Evolutionary conservation across 2,329 filamentous ascomycete genomes (phyloP).

Genomic region (Didymella arachidicola): DNA sequence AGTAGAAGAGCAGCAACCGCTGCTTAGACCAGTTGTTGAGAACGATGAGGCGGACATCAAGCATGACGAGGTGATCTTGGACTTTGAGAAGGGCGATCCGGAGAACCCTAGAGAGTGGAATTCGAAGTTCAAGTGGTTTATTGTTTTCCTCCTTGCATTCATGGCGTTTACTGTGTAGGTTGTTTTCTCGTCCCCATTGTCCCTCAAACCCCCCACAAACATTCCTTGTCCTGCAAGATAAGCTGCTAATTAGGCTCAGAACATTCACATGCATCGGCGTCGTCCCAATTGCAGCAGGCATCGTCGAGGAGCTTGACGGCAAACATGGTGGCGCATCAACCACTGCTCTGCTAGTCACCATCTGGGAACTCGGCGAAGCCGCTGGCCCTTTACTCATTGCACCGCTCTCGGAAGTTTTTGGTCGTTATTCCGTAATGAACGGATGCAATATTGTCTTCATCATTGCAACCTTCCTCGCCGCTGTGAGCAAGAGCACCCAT

Average conservation of each 20-base stretch:
- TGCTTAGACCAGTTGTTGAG: slow-evolving; percentile 35
- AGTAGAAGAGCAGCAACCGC: slow-evolving; percentile 41
- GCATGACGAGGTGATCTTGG: slow-evolving; percentile 33
- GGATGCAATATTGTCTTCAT: slow-evolving; percentile 57
- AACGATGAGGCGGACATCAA: slow-evolving; percentile 27
- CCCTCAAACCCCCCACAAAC: not conserved
- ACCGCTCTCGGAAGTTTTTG: slow-evolving; percentile 45
- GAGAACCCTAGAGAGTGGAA: slow-evolving; percentile 47
- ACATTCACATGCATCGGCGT: slow-evolving; percentile 52
- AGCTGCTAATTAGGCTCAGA: slow-evolving; percentile 30
- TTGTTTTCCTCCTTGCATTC: slow-evolving; percentile 44
- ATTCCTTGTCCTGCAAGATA: not conserved
- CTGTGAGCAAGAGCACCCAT: slow-evolving; percentile 47
- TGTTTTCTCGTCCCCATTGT: too few relatives aligned
- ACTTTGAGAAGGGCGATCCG: slow-evolving; percentile 42
- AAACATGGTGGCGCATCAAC: slow-evolving; percentile 33
- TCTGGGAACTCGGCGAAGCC: slow-evolving; percentile 49
- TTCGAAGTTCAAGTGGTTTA: slow-evolving; percentile 40
- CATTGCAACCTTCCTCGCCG: slow-evolving; percentile 51
- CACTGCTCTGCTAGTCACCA: slow-evolving; percentile 45
- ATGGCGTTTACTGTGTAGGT: slow-evolving; percentile 49
- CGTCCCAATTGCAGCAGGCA: slow-evolving; percentile 43
- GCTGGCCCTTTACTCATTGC: slow-evolving; percentile 47
- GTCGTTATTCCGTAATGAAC: slow-evolving; percentile 46
- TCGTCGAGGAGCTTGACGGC: slow-evolving; percentile 44